A percentile compares a stretch with the other conserved stretches of the same genome.
Evolutionary conservation across 1,284 basidiomycete genomes (phyloP).

Genomic region (Trichosporon sp.): DNA sequence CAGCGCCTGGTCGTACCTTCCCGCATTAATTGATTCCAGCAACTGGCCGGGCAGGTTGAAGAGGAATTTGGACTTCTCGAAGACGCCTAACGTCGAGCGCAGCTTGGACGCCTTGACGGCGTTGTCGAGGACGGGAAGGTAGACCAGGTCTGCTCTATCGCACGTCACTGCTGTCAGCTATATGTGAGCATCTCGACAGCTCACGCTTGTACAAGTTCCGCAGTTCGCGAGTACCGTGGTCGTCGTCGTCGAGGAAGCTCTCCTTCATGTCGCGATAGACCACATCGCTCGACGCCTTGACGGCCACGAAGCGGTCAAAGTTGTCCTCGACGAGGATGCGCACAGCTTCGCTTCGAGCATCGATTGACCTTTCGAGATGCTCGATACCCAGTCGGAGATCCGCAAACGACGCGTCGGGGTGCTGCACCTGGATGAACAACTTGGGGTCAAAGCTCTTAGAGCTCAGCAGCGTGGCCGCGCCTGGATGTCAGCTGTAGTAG

Average conservation of each 20-base stretch:
- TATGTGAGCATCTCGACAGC: slow-evolving; percentile 23
- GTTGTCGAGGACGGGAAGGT: slow-evolving; percentile 92
- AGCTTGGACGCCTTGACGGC: slow-evolving; percentile 90
- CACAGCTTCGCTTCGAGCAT: slow-evolving; percentile 84
- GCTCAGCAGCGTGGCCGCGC: slow-evolving; percentile 70
- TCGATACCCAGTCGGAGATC: slow-evolving; percentile 73
- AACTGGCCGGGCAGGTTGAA: slow-evolving; percentile 93
- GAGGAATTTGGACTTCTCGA: slow-evolving; percentile 95
- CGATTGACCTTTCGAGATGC: slow-evolving; percentile 68
- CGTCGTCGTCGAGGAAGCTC: slow-evolving; percentile 69
- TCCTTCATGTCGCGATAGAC: slow-evolving; percentile 90
- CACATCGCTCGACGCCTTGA: slow-evolving; percentile 92
- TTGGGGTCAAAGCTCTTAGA: slow-evolving; percentile 97
- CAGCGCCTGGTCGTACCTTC: slow-evolving; percentile 85
- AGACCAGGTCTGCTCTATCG: slow-evolving; percentile 89
- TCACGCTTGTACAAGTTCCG: slow-evolving; percentile 76
- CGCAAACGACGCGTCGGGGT: slow-evolving; percentile 93
- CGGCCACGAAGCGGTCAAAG: slow-evolving; percentile 95
- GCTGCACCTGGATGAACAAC: slow-evolving; percentile 80
- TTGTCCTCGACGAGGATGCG: slow-evolving; percentile 94
- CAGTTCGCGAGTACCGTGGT: slow-evolving; percentile 77
- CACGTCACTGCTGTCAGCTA: slow-evolving; percentile 52
- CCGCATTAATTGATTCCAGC: slow-evolving; percentile 70
- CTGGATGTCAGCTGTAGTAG: slow-evolving; percentile 48
- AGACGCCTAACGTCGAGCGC: slow-evolving; percentile 85